A percentile compares a stretch with the other conserved stretches of the same genome.
These are phyloP conservation scores for Colletotrichum caudatum DNA, from an alignment of 2,329 filamentous ascomycete genomes.

Conservation along the genomic window DNA sequence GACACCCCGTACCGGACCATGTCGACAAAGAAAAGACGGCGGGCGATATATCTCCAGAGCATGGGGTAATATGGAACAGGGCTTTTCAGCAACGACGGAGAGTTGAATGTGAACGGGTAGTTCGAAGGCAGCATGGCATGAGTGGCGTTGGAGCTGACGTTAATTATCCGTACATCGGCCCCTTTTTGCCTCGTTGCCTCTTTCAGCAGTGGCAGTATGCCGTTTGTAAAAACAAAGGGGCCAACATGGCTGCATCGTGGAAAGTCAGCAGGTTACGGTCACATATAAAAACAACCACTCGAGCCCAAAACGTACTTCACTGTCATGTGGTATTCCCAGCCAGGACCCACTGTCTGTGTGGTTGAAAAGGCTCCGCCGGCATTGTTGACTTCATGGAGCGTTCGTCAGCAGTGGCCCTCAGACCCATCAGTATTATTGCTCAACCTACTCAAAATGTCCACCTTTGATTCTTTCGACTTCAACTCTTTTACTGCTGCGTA, in stretches of 20 bases:
- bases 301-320: constrained; percentile 38
- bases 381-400: constrained; percentile 45
- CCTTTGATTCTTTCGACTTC: constrained; percentile 42
- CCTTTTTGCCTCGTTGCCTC: constrained; percentile 35
- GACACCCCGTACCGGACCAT: constrained; percentile 45
- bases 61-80: constrained; percentile 39
- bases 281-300: background rate
- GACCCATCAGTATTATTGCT: too few species aligned
- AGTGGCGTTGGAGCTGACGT: constrained; percentile 43
- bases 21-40: constrained; percentile 42
- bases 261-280: constrained; percentile 11
- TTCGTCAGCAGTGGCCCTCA: background rate
- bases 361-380: constrained; percentile 30
- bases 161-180: constrained; percentile 47
- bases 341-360: constrained; percentile 31
- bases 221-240: constrained; percentile 46
- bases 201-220: constrained; percentile 46
- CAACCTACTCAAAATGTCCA: constrained; percentile 47
- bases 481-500: constrained; percentile 43
- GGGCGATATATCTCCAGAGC: constrained; percentile 29
- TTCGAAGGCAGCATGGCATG: constrained; percentile 40
- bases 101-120: constrained; percentile 44
- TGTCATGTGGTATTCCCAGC: constrained; percentile 46
- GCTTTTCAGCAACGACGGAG: constrained; percentile 26
- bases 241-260: constrained; percentile 44